These are phyloP conservation scores for Boletus coccyginus DNA, from an alignment of 768 basidiomycete genomes.

Conservation along the genomic window DNA sequence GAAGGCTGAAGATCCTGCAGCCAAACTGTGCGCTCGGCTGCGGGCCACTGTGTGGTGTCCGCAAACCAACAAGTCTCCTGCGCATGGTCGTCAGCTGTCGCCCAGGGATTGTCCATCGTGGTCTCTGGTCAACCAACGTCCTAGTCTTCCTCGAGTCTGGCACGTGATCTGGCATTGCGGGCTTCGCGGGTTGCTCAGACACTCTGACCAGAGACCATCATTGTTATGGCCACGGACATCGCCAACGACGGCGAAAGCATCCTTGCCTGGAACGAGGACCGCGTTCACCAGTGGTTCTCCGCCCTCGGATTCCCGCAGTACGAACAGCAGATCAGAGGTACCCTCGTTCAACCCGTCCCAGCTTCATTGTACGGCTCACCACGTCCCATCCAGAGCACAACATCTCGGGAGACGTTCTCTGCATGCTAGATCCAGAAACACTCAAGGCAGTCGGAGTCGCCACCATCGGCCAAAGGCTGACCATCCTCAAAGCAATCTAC, in stretches of 20 bases:
- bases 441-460: conserved; percentile 84
- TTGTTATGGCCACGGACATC: conserved; percentile 26
- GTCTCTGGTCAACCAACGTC: neutral
- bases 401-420: conserved; percentile 88
- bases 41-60: neutral
- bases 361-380: neutral
- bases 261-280: conserved; percentile 69
- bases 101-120: conserved; percentile 75
- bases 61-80: neutral
- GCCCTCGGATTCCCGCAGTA: conserved; percentile 84
- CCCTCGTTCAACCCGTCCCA: neutral
- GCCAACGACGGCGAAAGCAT: conserved; percentile 34
- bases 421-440: conserved; percentile 76
- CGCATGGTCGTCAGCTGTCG: conserved; percentile 36
- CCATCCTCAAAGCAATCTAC: conserved; percentile 92
- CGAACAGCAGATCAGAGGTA: conserved; percentile 77
- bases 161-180: too few species aligned
- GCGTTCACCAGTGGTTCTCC: conserved; percentile 78
- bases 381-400: conserved; percentile 64
- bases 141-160: too few species aligned
- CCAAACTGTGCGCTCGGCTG: conserved; percentile 43
- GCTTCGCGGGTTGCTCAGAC: too few species aligned
- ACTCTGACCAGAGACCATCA: too few species aligned
- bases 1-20: neutral
- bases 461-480: conserved; percentile 89